Percentiles rank a stretch among this genome's conserved stretches.
phyloP scores from a whole-genome alignment of 2,329 filamentous ascomycete species.

The Orbilia oligospora region DNA sequence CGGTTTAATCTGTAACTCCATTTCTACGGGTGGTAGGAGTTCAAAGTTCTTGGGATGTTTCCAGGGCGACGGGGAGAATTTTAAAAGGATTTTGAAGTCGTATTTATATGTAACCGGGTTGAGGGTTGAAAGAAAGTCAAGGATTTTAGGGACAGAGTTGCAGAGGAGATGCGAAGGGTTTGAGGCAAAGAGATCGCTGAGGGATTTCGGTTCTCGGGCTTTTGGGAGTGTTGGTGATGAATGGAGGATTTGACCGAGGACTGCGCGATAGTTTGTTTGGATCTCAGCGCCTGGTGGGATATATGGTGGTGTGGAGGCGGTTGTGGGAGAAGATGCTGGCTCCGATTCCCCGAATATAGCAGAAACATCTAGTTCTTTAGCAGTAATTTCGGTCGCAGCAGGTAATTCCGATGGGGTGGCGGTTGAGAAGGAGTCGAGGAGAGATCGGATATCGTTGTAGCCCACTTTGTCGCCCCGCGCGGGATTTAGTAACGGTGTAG shows the following conservation, averaged over 20 bases:
- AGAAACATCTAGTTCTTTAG: background rate
- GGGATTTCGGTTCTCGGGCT: conserved; percentile 36
- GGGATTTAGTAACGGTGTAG: conserved; percentile 36
- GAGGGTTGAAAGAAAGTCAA: conserved; percentile 52
- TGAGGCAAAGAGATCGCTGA: conserved; percentile 26
- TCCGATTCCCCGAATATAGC: background rate
- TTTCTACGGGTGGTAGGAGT: conserved; percentile 62
- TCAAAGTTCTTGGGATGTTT: conserved; percentile 61
- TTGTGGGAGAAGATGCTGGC: background rate
- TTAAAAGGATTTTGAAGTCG: conserved; percentile 59
- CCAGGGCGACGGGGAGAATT: conserved; percentile 64
- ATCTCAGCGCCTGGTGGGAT: conserved; percentile 33
- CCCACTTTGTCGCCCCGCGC: conserved; percentile 29
- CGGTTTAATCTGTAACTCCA: conserved; percentile 62
- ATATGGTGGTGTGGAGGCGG: background rate
- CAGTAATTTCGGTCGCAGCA: background rate
- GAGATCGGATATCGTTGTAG: conserved; percentile 36
- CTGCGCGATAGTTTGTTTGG: conserved; percentile 46
- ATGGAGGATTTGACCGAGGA: conserved; percentile 58
- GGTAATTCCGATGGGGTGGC: background rate
- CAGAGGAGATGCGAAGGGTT: conserved; percentile 46
- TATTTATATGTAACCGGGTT: conserved; percentile 52
- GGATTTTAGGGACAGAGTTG: conserved; percentile 59
- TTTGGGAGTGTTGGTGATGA: conserved; percentile 57
- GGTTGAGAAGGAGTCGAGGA: conserved; percentile 41